Evolutionary conservation across 495 filamentous ascomycete genomes (phyloP), one percentile per base, ranked within the genome.

Genomic region (Talaromyces borbonicus): DNA sequence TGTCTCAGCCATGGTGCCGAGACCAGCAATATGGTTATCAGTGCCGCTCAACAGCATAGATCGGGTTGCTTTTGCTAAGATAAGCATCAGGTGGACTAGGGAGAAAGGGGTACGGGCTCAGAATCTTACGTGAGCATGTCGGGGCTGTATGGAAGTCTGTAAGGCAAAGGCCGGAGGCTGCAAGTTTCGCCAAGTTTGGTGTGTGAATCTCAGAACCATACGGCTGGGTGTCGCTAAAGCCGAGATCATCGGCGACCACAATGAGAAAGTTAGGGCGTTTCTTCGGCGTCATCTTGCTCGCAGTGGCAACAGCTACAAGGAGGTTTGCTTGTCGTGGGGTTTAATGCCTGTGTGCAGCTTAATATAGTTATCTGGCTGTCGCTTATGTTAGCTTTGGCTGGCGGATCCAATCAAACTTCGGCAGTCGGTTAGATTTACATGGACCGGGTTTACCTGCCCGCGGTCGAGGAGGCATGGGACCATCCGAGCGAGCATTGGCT

Each of bases 1-100:
- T n/a, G n/a, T 16, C 15, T 38, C 35, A 9, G 12, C 12, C 12
- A 38, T n/a, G 12, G 8, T 35, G 8, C 54, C 54, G 2, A 57
- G 48, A 6, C 55, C 52, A 14, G 55, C 47, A 23, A 54, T 49
- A 49, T 74, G 75, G 46, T 73, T 60, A 43, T 77, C 76, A 2
- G 75, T 78, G 5, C 74, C 73, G 4, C 66, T 66, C 48, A 76
- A 52, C 23, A 77, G 62, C 62, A 66, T 66, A 8, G 62, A 47
- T 5, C 62, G 37, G 2, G 62, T 66, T 3, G n/a, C n/a, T n/a
- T n/a, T n/a, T n/a, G n/a, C n/a, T n/a, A n/a, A n/a, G n/a, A n/a
- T n/a, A n/a, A n/a, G n/a, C n/a, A n/a, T n/a, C n/a, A n/a, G n/a
- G n/a, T n/a, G n/a, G n/a, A n/a, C n/a, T n/a, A n/a, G n/a, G n/a